Base-by-base conservation (phyloP, 805 yeast genomes). In the Sugiyamaella lignohabitans region DNA sequence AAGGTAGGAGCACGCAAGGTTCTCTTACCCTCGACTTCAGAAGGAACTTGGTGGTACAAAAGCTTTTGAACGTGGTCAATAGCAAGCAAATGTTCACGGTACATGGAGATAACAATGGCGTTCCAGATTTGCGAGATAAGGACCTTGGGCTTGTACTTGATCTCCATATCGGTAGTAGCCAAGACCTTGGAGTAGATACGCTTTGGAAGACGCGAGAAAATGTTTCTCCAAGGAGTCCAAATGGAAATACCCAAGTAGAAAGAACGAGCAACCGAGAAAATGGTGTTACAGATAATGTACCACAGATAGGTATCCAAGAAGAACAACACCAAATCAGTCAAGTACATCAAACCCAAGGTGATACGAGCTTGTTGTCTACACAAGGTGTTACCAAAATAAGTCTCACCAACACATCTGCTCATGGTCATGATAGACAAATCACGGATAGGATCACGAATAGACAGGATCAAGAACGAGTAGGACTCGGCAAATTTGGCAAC, bases 191-290 rank as follows among this genome's bases (percentile, higher is more conserved):
- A 87, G 76, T 93, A 94, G 58, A 93, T 87, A 81, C 99, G 87
- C 82, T 93, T 93, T 66, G 99, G 99, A 66, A 93, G 74, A 70
- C 99, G 83, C 46, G 96, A 82, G 76, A 91, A 93, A 59, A 93
- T 89, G 68, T 94, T 93, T 80, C 98, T 87, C 99, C 99, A 93
- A 53, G 99, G 99, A 37, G 99, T 93, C 75, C 89, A 80, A 56
- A 93, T 91, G 40, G 99, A 93, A 60, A 93, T 89, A 84, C 99
- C 99, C 69, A 94, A 78, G 76, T 91, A 93, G 78, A 93, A 93
- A 14, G 98, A 93, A 66, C 96, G 87, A 59, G 96, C 97, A 62
- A 93, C 87, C 52, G 98, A 91, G 80, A 87, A 89, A 57, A 87
- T 78, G 69, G 95, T 84, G 79, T 91, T 93, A 67, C 85, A 82